Evolutionary conservation across 106 monocot species (phyloP).

Genomic region (Phalaenopsis equestris): DNA sequence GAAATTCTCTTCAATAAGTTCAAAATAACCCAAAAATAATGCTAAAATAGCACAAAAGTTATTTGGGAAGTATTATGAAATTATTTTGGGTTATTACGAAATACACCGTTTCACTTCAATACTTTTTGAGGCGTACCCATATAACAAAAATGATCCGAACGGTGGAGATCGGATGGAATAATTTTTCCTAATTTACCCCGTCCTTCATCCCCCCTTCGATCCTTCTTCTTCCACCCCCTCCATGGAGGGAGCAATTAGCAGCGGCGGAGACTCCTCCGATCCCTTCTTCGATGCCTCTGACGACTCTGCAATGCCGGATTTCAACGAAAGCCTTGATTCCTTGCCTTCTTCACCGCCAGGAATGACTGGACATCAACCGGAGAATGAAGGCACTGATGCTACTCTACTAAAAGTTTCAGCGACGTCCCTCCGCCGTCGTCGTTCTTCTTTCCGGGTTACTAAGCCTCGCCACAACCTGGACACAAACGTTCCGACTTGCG

Average conservation of each 20-base stretch:
- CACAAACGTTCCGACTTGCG: neutral
- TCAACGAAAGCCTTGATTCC: neutral
- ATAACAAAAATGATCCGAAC: too few relatives aligned
- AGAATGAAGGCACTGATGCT: neutral
- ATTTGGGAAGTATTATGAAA: too few relatives aligned
- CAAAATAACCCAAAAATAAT: too few relatives aligned
- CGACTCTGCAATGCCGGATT: neutral
- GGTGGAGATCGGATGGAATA: too few relatives aligned
- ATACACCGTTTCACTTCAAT: too few relatives aligned
- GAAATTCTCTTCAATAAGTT: too few relatives aligned
- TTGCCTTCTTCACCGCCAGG: neutral
- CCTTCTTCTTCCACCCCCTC: neutral
- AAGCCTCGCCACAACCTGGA: neutral
- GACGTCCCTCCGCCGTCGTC: constrained; percentile 4
- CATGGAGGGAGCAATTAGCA: neutral
- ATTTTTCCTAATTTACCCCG: neutral
- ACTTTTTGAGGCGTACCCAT: too few relatives aligned
- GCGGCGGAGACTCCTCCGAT: neutral
- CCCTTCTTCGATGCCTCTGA: neutral
- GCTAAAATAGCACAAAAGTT: too few relatives aligned
- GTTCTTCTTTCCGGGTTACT: neutral
- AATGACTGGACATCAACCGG: neutral
- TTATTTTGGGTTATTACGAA: too few relatives aligned
- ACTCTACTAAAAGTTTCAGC: neutral
- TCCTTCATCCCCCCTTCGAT: neutral